Percentiles rank a stretch among this genome's conserved stretches.
Conservation (phyloP, 257 asterid genomes). For the Cinchona pubescens region DNA sequence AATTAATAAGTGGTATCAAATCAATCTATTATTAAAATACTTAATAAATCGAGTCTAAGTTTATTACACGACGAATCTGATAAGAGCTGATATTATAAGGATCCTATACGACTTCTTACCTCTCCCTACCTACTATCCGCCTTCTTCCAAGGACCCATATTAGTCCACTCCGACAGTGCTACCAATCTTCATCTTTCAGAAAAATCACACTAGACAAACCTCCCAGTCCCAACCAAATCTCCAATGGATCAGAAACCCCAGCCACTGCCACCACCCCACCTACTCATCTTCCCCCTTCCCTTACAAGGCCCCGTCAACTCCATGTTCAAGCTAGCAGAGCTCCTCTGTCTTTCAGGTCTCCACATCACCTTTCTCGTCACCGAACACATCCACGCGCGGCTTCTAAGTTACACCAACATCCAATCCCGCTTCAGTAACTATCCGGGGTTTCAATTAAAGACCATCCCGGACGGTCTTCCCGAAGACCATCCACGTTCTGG, state of each 20-base stretch:
- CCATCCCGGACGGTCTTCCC: constrained; percentile 53
- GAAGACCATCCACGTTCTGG: constrained; percentile 45
- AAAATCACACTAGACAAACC: background rate
- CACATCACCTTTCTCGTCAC: constrained; percentile 58
- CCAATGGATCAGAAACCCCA: constrained; percentile 13
- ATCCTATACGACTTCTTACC: too few relatives aligned
- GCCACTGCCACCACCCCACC: constrained; percentile 55
- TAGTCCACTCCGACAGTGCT: too few relatives aligned
- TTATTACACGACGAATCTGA: too few relatives aligned
- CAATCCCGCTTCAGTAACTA: constrained; percentile 32
- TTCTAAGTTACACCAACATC: constrained; percentile 35
- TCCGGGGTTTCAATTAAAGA: constrained; percentile 37
- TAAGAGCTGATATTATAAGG: too few relatives aligned
- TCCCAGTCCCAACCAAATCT: background rate
- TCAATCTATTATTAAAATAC: too few relatives aligned
- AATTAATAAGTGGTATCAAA: too few relatives aligned
- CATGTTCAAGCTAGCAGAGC: constrained; percentile 64
- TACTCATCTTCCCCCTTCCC: constrained; percentile 63
- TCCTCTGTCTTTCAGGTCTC: constrained; percentile 44
- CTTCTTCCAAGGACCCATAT: too few relatives aligned
- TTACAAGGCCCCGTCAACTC: constrained; percentile 65
- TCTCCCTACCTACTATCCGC: too few relatives aligned
- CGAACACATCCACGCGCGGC: constrained; percentile 47
- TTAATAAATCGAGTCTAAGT: too few relatives aligned
- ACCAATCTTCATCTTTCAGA: background rate